A percentile compares a stretch with the other conserved stretches of the same genome.
Conservation (phyloP, 441 rosid genomes). For the Pelargonium fulgidum region DNA sequence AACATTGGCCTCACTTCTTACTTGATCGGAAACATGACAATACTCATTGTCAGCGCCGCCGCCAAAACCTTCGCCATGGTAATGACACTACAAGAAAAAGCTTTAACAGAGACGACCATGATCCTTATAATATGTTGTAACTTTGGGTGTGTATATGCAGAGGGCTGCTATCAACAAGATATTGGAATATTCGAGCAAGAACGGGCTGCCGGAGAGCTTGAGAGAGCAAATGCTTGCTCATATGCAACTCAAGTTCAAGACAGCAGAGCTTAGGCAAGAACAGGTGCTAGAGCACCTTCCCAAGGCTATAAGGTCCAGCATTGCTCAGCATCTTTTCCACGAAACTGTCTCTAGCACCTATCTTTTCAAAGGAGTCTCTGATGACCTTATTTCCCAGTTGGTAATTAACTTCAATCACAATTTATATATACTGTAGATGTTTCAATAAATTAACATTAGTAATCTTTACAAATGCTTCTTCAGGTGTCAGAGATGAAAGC, state of each 20-base stretch:
- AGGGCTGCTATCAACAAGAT: conserved; percentile 73
- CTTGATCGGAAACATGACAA: conserved; percentile 92
- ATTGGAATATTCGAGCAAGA: conserved; percentile 70
- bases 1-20: conserved; percentile 87
- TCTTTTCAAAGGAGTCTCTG: conserved; percentile 68
- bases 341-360: conserved; percentile 45
- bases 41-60: conserved; percentile 70
- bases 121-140: no score
- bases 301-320: conserved; percentile 84
- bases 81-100: no score
- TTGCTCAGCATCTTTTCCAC: conserved; percentile 71
- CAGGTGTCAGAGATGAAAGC: conserved; percentile 84
- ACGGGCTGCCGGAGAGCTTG: conserved; percentile 68
- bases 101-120: no score
- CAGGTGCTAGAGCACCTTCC: conserved; percentile 77
- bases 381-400: conserved; percentile 64
- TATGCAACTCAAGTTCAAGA: conserved; percentile 85
- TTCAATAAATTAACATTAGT: no score
- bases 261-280: conserved; percentile 77
- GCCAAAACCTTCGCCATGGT: conserved; percentile 67
- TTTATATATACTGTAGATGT: no score
- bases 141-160: conserved; percentile 21
- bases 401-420: conserved; percentile 33
- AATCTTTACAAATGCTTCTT: not conserved
- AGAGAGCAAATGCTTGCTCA: conserved; percentile 87